Base-by-base conservation (phyloP, 1,139 yeast species). In the Saccharomycopsis hybrid region DNA sequence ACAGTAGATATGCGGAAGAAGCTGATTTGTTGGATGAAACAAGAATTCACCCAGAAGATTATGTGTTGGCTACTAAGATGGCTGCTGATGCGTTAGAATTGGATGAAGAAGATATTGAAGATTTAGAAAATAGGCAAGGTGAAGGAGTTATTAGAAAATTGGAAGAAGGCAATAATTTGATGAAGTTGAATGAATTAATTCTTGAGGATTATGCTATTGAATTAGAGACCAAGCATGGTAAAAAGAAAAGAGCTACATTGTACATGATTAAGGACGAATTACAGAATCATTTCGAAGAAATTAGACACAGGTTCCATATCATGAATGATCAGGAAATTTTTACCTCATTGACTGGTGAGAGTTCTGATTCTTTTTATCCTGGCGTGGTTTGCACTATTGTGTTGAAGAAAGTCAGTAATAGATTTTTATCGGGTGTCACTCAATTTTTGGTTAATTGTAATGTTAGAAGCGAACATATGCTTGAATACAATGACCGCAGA, bases 1-100 rank as follows among this genome's bases (percentile, higher is more conserved):
- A 31, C 25, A 25, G 31, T 67, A 13, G 61, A 65, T 27, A 60
- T 53, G 84, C 74, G 59, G 82, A 67, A 59, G 79, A 81, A 41
- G 78, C 85, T 41, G 97, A 92, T 61, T 73, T 86, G 48, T 73
- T 92, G 57, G 99, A 92, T 67, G 90, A 95, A 37, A 92, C 98
- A 0, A 79, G 98, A 69, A 89, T 94, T 44, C 99, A 92, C 61
- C 98, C 98, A 3, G 97, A 94, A 66, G 98, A 92, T 67, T 92
- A 92, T 63, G 96, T 87, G 55, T 74, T 92, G 59, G 97, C 97
- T 1, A 80, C 94, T 51, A 92, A 92, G 64, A 90, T 92, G 89
- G 97, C 97, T 7, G 94, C 96, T 2, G 98, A 92, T 71, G 97
- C 98, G 1, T 74, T 92, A 56, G 99, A 94, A 61, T 76, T 89